Percentiles rank a stretch among this genome's conserved stretches.
These are phyloP conservation scores for Pseudogymnoascus sp. DNA, from an alignment of 2,329 filamentous ascomycete species.

Conservation along the genomic window DNA sequence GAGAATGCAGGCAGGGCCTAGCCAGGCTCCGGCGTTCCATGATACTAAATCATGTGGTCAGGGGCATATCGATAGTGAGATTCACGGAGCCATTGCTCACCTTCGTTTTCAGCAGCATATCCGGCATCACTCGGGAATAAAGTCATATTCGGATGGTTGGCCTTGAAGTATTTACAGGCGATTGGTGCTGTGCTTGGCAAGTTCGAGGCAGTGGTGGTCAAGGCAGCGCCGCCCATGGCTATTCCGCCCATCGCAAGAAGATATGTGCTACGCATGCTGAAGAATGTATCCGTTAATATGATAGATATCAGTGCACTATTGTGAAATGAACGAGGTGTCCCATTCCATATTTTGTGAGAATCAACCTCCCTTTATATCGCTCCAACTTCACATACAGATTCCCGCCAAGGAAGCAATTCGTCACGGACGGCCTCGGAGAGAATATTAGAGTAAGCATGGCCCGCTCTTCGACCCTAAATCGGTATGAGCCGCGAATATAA, in stretches of 20 bases:
- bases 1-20: slow-evolving; percentile 10
- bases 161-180: slow-evolving; percentile 12
- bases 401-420: not conserved
- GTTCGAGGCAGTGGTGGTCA: not conserved
- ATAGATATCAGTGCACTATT: not conserved
- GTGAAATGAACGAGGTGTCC: not conserved
- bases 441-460: not conserved
- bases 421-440: not conserved
- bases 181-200: not conserved
- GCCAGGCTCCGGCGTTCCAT: slow-evolving; percentile 15
- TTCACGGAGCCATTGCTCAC: not conserved
- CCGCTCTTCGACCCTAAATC: not conserved
- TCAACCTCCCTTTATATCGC: not conserved
- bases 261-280: not conserved
- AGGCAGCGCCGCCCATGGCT: not conserved
- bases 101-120: slow-evolving; percentile 14
- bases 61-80: not conserved
- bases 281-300: not conserved
- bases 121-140: slow-evolving; percentile 11
- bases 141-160: slow-evolving; percentile 13
- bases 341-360: not conserved
- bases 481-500: not conserved
- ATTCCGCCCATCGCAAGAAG: not conserved
- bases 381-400: not conserved
- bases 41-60: slow-evolving; percentile 10